These are phyloP conservation scores for Pichia sorboxylosa DNA, from an alignment of 1,139 yeast species.

Conservation along the genomic window DNA sequence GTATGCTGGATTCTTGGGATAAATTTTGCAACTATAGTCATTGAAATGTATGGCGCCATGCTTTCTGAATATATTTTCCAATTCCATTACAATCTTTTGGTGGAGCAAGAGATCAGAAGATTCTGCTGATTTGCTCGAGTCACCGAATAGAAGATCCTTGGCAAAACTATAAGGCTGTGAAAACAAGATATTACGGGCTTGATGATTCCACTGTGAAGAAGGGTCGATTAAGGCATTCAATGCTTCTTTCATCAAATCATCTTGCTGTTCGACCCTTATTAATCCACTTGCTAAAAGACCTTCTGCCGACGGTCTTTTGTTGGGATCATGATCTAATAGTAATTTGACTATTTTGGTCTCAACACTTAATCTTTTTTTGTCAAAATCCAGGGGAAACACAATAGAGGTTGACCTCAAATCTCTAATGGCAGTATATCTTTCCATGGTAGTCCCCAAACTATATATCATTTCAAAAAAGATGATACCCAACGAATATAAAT, in stretches of 20 bases:
- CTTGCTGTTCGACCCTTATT: constrained; percentile 82
- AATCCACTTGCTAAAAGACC: constrained; percentile 67
- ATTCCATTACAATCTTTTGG: constrained; percentile 41
- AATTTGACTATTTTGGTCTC: constrained; percentile 57
- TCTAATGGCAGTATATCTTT: constrained; percentile 61
- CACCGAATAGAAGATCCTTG: constrained; percentile 70
- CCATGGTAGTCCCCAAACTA: constrained; percentile 81
- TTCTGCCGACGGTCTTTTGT: constrained; percentile 66
- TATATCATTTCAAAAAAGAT: constrained; percentile 93
- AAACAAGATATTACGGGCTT: constrained; percentile 76
- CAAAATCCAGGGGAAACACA: constrained; percentile 58
- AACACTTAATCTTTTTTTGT: constrained; percentile 34
- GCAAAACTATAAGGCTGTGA: constrained; percentile 76
- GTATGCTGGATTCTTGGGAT: constrained; percentile 73
- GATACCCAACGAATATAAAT: constrained; percentile 88
- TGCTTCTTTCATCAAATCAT: constrained; percentile 80
- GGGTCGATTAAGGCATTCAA: constrained; percentile 77
- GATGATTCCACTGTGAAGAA: constrained; percentile 88
- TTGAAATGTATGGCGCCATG: constrained; percentile 84
- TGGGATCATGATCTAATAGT: constrained; percentile 70
- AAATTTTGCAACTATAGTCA: constrained; percentile 45
- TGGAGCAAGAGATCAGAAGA: constrained; percentile 33
- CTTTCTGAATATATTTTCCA: constrained; percentile 48
- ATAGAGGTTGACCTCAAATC: constrained; percentile 47
- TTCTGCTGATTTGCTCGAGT: constrained; percentile 19